Percentiles rank a stretch among this genome's conserved stretches.
Evolutionary conservation across 1,284 basidiomycete species (phyloP).

Genomic region (Ceratobasidium sp.): DNA sequence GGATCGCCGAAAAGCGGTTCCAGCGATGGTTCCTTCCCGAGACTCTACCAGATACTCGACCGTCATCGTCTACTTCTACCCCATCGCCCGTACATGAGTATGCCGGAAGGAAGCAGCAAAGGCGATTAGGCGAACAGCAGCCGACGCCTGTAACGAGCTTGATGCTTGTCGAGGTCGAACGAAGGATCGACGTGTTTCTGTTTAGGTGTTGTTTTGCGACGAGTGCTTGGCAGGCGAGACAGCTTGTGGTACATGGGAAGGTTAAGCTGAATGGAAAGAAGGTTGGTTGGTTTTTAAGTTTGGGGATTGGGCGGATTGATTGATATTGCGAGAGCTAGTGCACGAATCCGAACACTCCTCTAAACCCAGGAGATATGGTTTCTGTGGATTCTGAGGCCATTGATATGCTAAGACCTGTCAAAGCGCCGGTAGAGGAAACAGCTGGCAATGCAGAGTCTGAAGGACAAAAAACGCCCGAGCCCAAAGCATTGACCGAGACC

Average conservation of each 20-base stretch:
- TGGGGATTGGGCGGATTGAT: background rate
- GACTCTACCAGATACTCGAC: slow-evolving; percentile 85
- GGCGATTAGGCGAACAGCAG: slow-evolving; percentile 63
- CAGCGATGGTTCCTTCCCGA: slow-evolving; percentile 95
- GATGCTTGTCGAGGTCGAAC: slow-evolving; percentile 94
- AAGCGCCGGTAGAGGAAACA: slow-evolving; percentile 53
- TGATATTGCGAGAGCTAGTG: slow-evolving; percentile 54
- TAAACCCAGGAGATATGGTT: slow-evolving; percentile 95
- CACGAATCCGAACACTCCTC: slow-evolving; percentile 86
- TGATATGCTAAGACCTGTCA: slow-evolving; percentile 71
- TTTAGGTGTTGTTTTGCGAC: slow-evolving; percentile 93
- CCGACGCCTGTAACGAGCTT: slow-evolving; percentile 87
- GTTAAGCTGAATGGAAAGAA: slow-evolving; percentile 91
- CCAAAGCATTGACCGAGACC: slow-evolving; percentile 11
- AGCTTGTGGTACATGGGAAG: slow-evolving; percentile 87
- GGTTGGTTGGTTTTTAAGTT: slow-evolving; percentile 65
- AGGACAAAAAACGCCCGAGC: slow-evolving; percentile 25
- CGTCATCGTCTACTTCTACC: slow-evolving; percentile 44
- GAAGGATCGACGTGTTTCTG: slow-evolving; percentile 91
- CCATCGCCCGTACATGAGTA: slow-evolving; percentile 54
- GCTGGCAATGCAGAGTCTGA: slow-evolving; percentile 46
- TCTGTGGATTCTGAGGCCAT: slow-evolving; percentile 88
- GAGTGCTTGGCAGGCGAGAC: slow-evolving; percentile 90
- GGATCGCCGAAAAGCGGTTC: slow-evolving; percentile 92
- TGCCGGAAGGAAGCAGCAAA: slow-evolving; percentile 57